Percentiles rank a stretch among this genome's conserved stretches.
phyloP scores from a whole-genome alignment of 2,329 filamentous ascomycete genomes.

The Mycosphaerella sp. region DNA sequence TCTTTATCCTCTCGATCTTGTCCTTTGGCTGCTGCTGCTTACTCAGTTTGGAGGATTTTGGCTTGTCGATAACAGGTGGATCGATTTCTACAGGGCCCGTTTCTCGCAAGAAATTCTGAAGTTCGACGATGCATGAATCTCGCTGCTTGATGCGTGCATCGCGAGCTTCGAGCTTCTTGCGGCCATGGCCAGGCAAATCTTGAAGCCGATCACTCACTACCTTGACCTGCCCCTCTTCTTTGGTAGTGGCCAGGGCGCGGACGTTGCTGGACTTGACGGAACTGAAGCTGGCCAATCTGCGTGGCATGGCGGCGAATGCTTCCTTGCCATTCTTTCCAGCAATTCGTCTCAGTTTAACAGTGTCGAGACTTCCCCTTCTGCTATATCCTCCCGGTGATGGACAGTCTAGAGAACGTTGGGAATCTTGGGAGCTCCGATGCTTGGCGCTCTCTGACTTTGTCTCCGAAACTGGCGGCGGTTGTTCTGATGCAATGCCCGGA shows the following conservation, averaged over 20 bases:
- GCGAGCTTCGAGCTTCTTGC: neutral
- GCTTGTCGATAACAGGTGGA: neutral
- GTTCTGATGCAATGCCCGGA: neutral
- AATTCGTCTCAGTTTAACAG: slow-evolving; percentile 13
- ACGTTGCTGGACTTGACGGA: neutral
- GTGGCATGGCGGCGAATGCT: slow-evolving; percentile 15
- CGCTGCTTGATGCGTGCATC: slow-evolving; percentile 5
- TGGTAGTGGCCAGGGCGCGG: neutral
- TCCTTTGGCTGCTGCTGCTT: neutral
- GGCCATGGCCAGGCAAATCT: neutral
- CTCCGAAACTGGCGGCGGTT: neutral
- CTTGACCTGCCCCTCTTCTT: neutral
- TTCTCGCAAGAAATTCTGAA: slow-evolving; percentile 1
- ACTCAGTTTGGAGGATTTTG: neutral
- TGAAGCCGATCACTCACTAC: neutral
- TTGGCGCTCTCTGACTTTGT: neutral
- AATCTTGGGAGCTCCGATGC: neutral
- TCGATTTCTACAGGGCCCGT: slow-evolving; percentile 1
- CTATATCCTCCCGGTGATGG: neutral
- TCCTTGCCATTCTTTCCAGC: slow-evolving; percentile 22
- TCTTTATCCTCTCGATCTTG: neutral
- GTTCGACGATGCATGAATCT: slow-evolving; percentile 1
- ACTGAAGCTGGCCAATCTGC: neutral
- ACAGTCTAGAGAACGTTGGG: neutral
- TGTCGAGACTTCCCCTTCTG: slow-evolving; percentile 3